Conservation (phyloP, 805 yeast genomes). For the Hyphopichia homilentoma region DNA sequence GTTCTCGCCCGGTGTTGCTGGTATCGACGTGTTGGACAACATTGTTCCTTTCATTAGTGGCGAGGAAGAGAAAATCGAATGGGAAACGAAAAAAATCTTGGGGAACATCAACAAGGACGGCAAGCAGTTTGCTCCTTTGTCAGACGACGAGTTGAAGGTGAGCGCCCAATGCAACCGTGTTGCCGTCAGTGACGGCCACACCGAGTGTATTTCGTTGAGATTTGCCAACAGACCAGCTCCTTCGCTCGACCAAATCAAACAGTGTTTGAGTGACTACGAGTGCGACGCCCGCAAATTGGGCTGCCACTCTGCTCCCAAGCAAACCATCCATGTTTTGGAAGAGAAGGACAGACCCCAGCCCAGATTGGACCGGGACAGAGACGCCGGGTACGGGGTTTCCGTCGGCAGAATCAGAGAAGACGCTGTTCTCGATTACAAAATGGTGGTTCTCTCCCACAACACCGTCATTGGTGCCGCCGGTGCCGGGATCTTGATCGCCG, state of each 20-base stretch:
- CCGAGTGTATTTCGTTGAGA: constrained; percentile 86
- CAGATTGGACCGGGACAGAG: constrained; percentile 93
- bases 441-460: constrained; percentile 97
- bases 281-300: constrained; percentile 80
- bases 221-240: constrained; percentile 85
- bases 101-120: constrained; percentile 58
- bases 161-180: constrained; percentile 97
- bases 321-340: constrained; percentile 88
- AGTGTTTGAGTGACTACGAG: constrained; percentile 63
- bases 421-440: constrained; percentile 88
- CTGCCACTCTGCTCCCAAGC: constrained; percentile 91
- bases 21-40: constrained; percentile 92
- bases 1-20: constrained; percentile 94
- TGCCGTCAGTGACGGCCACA: constrained; percentile 96
- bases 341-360: constrained; percentile 96
- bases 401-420: constrained; percentile 95
- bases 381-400: constrained; percentile 87
- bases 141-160: constrained; percentile 72
- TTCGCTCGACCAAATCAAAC: constrained; percentile 72
- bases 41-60: constrained; percentile 93
- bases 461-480: constrained; percentile 99
- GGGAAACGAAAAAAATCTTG: constrained; percentile 95
- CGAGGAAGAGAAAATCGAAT: constrained; percentile 97
- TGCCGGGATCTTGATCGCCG: constrained; percentile 94
- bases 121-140: constrained; percentile 51